Conservation (phyloP, 305 asterid genomes). For the Caryopteris hybrid region DNA sequence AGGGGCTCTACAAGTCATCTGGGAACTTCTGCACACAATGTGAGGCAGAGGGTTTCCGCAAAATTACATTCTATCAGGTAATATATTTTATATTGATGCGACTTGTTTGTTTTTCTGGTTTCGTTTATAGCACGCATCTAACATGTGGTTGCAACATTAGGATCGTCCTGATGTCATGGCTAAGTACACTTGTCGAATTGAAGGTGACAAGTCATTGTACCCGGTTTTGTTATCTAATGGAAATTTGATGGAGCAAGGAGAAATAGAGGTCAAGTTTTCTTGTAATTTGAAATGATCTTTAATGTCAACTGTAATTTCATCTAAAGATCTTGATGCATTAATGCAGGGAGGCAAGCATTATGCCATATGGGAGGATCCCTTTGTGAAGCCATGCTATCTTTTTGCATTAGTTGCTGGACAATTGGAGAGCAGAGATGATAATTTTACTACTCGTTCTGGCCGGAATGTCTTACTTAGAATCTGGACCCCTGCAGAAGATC, state of each 20-base stretch:
- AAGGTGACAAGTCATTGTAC: conserved; percentile 78
- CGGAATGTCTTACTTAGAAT: conserved; percentile 70
- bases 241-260: conserved; percentile 79
- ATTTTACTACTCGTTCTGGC: conserved; percentile 69
- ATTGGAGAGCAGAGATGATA: conserved; percentile 78
- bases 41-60: conserved; percentile 91
- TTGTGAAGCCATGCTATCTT: conserved; percentile 87
- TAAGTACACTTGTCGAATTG: conserved; percentile 73
- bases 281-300: neutral
- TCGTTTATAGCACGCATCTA: conserved; percentile 16
- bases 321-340: conserved; percentile 3
- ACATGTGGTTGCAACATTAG: conserved; percentile 29
- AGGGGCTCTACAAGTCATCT: conserved; percentile 94
- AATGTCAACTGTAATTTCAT: neutral
- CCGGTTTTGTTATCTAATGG: conserved; percentile 87
- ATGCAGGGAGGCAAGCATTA: conserved; percentile 73
- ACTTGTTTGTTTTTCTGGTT: neutral
- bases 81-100: neutral
- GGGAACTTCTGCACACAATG: conserved; percentile 93
- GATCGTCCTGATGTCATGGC: conserved; percentile 97
- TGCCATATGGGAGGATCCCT: conserved; percentile 85
- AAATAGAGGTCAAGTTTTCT: conserved; percentile 49
- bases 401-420: conserved; percentile 94
- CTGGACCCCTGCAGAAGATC: conserved; percentile 83
- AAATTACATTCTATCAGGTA: conserved; percentile 90